Evolutionary conservation across 768 basidiomycete genomes (phyloP).

Genomic region (Tricholoma sp.): DNA sequence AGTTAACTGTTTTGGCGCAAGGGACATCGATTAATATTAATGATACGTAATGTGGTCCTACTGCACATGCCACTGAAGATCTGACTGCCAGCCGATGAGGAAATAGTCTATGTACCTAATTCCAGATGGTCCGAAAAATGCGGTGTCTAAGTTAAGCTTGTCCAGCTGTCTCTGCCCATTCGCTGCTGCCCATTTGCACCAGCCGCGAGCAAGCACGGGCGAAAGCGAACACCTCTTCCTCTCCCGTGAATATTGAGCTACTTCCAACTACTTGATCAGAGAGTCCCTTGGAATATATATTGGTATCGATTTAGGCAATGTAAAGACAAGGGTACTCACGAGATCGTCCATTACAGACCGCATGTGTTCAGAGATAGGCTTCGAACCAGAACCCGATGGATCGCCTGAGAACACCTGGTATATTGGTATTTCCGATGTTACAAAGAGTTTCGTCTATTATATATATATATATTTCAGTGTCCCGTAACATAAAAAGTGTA

Average conservation of each 20-base stretch:
- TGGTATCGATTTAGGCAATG: constrained; percentile 4
- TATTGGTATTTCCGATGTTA: constrained; percentile 90
- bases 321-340: constrained; percentile 36
- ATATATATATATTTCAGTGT: not conserved
- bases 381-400: constrained; percentile 28
- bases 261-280: constrained; percentile 69
- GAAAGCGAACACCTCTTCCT: constrained; percentile 97
- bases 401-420: constrained; percentile 86
- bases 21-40: no score
- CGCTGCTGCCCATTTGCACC: constrained; percentile 86
- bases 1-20: no score
- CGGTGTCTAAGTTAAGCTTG: constrained; percentile 8
- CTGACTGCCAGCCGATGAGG: no score
- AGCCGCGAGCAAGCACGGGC: constrained; percentile 86
- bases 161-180: constrained; percentile 65
- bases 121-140: not conserved
- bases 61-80: no score
- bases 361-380: constrained; percentile 74
- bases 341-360: constrained; percentile 93
- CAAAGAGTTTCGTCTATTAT: constrained; percentile 78
- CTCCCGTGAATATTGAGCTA: constrained; percentile 90
- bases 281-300: constrained; percentile 52
- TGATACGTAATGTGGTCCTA: no score
- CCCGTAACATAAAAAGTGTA: no score
- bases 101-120: no score